These are phyloP conservation scores for Macrophomina phaseolina DNA, from an alignment of 2,329 filamentous ascomycete species.

Conservation along the genomic window DNA sequence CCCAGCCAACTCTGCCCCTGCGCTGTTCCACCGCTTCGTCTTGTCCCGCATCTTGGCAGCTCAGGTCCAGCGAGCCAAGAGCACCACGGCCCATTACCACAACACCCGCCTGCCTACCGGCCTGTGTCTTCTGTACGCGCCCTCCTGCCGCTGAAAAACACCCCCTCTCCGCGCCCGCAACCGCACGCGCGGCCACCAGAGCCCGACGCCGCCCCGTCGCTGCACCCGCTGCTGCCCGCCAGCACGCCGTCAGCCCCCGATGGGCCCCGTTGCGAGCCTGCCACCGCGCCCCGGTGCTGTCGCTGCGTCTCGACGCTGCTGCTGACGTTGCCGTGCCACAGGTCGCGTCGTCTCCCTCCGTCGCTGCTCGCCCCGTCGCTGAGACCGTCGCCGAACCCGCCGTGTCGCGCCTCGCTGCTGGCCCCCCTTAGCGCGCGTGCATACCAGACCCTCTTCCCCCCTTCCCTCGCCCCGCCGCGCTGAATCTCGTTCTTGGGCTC, in stretches of 20 bases:
- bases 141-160: neutral
- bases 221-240: neutral
- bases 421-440: neutral
- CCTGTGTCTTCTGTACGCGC: conserved; percentile 11
- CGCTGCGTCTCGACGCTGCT: conserved; percentile 5
- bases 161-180: neutral
- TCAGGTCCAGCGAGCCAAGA: conserved; percentile 21
- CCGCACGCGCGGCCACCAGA: neutral
- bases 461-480: neutral
- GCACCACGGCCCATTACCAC: conserved; percentile 6
- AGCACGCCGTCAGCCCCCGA: neutral
- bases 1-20: conserved; percentile 21
- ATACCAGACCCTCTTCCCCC: neutral
- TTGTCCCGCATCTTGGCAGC: conserved; percentile 26
- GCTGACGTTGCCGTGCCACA: conserved; percentile 22
- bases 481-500: conserved; percentile 10
- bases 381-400: conserved; percentile 15
- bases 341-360: conserved; percentile 1
- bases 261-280: conserved; percentile 3
- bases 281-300: neutral
- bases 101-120: neutral
- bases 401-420: conserved; percentile 14
- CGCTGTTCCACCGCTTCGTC: conserved; percentile 27
- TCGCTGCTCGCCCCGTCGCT: neutral
- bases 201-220: neutral